These are phyloP conservation scores for Croton setiger DNA, from an alignment of 441 rosid species.

Conservation along the genomic window DNA sequence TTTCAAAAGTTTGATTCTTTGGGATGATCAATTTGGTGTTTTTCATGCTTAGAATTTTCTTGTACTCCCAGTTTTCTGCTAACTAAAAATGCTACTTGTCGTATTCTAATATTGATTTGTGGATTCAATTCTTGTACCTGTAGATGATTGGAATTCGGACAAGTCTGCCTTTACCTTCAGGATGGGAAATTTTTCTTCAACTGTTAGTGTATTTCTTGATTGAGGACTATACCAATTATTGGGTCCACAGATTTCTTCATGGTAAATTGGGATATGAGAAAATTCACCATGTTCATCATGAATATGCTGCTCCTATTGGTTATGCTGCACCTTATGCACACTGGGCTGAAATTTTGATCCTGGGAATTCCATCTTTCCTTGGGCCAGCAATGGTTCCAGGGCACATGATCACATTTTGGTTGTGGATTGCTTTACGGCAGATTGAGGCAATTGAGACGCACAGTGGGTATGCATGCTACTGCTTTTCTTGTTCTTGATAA, in stretches of 20 bases:
- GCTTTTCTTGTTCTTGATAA: slow-evolving; percentile 20
- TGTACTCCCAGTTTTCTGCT: neutral
- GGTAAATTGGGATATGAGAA: slow-evolving; percentile 90
- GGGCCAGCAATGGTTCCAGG: slow-evolving; percentile 96
- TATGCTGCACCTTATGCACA: slow-evolving; percentile 90
- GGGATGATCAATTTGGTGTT: slow-evolving; percentile 3
- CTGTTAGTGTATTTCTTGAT: slow-evolving; percentile 65
- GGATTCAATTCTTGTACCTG: slow-evolving; percentile 10
- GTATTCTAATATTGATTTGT: neutral
- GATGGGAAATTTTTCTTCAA: slow-evolving; percentile 62
- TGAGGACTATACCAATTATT: slow-evolving; percentile 87
- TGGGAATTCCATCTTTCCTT: slow-evolving; percentile 83
- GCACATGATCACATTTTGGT: slow-evolving; percentile 80
- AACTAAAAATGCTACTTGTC: neutral
- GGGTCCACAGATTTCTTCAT: slow-evolving; percentile 84
- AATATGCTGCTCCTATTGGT: slow-evolving; percentile 74
- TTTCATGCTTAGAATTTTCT: neutral
- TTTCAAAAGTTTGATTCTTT: slow-evolving; percentile 5
- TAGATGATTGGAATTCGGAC: slow-evolving; percentile 71
- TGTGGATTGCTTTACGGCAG: slow-evolving; percentile 84
- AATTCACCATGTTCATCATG: slow-evolving; percentile 83
- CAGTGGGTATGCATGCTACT: slow-evolving; percentile 70
- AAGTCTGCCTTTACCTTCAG: slow-evolving; percentile 72
- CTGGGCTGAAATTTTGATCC: slow-evolving; percentile 83
- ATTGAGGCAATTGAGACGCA: slow-evolving; percentile 88